A percentile compares a stretch with the other conserved stretches of the same genome.
Conservation (phyloP, 805 yeast species). For the Saccharomycopsis javanensis region DNA sequence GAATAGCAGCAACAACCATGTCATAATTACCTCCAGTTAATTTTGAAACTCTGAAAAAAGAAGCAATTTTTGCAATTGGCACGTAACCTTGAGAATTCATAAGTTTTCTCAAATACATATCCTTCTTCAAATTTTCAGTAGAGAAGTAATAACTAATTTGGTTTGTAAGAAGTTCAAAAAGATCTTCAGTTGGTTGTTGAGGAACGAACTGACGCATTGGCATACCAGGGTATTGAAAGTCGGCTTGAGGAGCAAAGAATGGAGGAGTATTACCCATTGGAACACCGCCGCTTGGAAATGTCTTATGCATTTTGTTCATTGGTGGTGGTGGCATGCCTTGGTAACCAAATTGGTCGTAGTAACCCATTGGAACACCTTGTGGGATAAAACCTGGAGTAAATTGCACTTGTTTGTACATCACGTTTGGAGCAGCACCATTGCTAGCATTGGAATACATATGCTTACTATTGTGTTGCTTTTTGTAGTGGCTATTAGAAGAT, state of each 20-base stretch:
- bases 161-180: slow-evolving; percentile 23
- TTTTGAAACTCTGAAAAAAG: slow-evolving; percentile 67
- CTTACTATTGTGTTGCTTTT: slow-evolving; percentile 8
- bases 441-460: slow-evolving; percentile 4
- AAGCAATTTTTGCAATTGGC: slow-evolving; percentile 50
- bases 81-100: slow-evolving; percentile 74
- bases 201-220: neutral
- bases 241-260: slow-evolving; percentile 2
- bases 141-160: slow-evolving; percentile 91
- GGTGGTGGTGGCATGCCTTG: slow-evolving; percentile 3
- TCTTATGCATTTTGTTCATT: neutral
- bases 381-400: slow-evolving; percentile 14
- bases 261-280: neutral
- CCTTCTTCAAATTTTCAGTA: slow-evolving; percentile 77
- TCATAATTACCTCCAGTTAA: slow-evolving; percentile 47
- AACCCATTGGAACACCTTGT: slow-evolving; percentile 4
- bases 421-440: slow-evolving; percentile 7
- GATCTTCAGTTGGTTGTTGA: slow-evolving; percentile 4
- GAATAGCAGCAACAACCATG: slow-evolving; percentile 44
- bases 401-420: slow-evolving; percentile 7
- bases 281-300: neutral
- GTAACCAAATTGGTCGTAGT: neutral
- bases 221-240: neutral
- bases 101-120: slow-evolving; percentile 69
- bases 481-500: slow-evolving; percentile 13